phyloP scores from a whole-genome alignment of 352 stramenopile species.

The Globisporangium cylindrosporum region DNA sequence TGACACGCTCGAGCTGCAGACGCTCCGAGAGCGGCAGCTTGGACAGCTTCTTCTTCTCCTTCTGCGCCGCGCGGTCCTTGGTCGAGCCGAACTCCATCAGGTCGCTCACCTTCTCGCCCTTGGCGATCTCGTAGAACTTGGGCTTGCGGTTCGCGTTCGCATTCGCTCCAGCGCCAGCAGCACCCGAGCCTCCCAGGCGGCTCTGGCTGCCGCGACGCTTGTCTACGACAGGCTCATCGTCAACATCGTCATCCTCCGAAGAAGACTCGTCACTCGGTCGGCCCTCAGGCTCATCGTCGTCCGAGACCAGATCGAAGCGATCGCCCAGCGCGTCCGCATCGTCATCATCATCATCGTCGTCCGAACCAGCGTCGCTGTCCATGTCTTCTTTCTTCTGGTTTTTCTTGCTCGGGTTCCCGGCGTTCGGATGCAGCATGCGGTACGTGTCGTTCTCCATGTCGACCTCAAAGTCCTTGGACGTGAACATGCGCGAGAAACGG shows the following conservation, averaged over 20 bases:
- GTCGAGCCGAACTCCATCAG: conserved; percentile 78
- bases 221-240: conserved; percentile 3
- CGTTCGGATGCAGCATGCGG: conserved; percentile 93
- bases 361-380: conserved; percentile 85
- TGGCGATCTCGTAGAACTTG: conserved; percentile 87
- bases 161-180: background rate
- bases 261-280: conserved; percentile 68
- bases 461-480: conserved; percentile 96
- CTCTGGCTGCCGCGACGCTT: conserved; percentile 12
- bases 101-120: conserved; percentile 76
- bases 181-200: conserved; percentile 1
- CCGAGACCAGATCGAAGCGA: conserved; percentile 70
- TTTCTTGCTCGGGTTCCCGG: conserved; percentile 56
- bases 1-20: conserved; percentile 64
- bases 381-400: conserved; percentile 89
- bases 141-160: conserved; percentile 39
- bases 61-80: conserved; percentile 61
- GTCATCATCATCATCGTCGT: conserved; percentile 43
- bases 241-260: conserved; percentile 47
- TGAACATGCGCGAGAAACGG: conserved; percentile 97
- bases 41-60: conserved; percentile 73
- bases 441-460: conserved; percentile 97
- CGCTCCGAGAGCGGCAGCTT: conserved; percentile 81
- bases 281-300: conserved; percentile 57
- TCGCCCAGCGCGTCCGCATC: conserved; percentile 49